phyloP scores from a whole-genome alignment of 2,329 filamentous ascomycete species.

The Fusarium dlaminii region DNA sequence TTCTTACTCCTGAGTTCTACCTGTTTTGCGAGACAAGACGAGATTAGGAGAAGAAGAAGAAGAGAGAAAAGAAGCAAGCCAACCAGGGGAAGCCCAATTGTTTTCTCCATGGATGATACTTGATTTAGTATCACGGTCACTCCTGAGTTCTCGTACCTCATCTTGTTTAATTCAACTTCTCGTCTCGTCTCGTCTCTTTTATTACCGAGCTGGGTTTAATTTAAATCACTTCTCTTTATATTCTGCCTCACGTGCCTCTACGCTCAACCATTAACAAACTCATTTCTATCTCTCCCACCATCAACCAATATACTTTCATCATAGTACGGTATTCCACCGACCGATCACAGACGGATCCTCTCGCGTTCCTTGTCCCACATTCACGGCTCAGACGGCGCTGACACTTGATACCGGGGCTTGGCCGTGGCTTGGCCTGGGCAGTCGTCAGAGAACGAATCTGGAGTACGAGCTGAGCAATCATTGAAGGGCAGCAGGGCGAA shows the following conservation, averaged over 20 bases:
- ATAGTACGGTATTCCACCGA: constrained; percentile 17
- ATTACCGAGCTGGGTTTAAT: constrained; percentile 12
- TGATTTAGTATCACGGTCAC: constrained; percentile 29
- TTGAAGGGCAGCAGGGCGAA: neutral
- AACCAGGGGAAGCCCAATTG: constrained; percentile 10
- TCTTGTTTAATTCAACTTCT: constrained; percentile 27
- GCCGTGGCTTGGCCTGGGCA: constrained; percentile 32
- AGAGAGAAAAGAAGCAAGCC: neutral
- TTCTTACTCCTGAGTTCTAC: neutral
- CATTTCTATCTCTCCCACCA: neutral
- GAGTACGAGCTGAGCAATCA: constrained; percentile 11
- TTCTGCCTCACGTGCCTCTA: neutral
- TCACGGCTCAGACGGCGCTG: constrained; percentile 31
- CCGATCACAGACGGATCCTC: neutral
- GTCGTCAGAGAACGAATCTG: neutral
- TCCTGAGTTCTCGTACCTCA: constrained; percentile 17
- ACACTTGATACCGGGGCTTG: constrained; percentile 30
- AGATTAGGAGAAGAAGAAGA: constrained; percentile 8
- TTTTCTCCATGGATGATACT: constrained; percentile 12
- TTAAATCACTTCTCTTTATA: neutral
- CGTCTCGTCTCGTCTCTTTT: constrained; percentile 12
- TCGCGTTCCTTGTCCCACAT: constrained; percentile 25
- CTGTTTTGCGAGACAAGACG: constrained; percentile 21
- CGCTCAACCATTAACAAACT: neutral
- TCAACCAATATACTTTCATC: constrained; percentile 6